phyloP scores from a whole-genome alignment of 306 rosid species.

The Heteromeles arbutifolia region DNA sequence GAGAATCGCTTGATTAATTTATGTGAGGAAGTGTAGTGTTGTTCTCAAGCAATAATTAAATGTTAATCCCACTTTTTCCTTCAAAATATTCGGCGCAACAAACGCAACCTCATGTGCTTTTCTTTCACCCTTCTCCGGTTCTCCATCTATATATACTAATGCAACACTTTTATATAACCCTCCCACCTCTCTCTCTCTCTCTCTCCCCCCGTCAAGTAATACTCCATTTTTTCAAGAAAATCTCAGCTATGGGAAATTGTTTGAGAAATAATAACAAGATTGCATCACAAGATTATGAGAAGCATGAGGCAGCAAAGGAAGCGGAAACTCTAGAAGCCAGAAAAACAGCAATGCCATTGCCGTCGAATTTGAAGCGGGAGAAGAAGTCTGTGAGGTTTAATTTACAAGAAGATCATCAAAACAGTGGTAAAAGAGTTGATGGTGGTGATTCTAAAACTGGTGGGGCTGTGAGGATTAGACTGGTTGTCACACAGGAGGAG shows the following conservation, averaged over 20 bases:
- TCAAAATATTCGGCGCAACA: constrained; percentile 46
- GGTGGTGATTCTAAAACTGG: constrained; percentile 25
- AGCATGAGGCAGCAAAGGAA: constrained; percentile 8
- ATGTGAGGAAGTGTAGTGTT: neutral
- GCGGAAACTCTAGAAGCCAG: neutral
- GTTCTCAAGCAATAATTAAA: constrained; percentile 19
- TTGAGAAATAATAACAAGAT: constrained; percentile 31
- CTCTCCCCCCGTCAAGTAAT: neutral
- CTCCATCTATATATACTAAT: neutral
- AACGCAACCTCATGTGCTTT: constrained; percentile 61
- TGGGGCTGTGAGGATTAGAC: constrained; percentile 60
- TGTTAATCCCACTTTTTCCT: constrained; percentile 19
- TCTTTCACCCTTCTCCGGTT: neutral
- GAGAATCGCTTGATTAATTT: neutral
- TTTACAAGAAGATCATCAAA: constrained; percentile 13
- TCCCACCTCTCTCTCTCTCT: constrained; percentile 9
- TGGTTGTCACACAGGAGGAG: constrained; percentile 71
- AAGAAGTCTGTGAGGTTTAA: constrained; percentile 23
- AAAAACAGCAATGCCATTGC: neutral
- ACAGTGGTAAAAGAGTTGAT: neutral
- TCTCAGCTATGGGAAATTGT: constrained; percentile 67
- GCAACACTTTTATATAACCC: neutral
- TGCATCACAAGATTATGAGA: constrained; percentile 33
- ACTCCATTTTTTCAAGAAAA: neutral
- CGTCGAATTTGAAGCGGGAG: neutral